phyloP scores from a whole-genome alignment of 495 filamentous ascomycete genomes.

The Lasiosphaeria hispida region DNA sequence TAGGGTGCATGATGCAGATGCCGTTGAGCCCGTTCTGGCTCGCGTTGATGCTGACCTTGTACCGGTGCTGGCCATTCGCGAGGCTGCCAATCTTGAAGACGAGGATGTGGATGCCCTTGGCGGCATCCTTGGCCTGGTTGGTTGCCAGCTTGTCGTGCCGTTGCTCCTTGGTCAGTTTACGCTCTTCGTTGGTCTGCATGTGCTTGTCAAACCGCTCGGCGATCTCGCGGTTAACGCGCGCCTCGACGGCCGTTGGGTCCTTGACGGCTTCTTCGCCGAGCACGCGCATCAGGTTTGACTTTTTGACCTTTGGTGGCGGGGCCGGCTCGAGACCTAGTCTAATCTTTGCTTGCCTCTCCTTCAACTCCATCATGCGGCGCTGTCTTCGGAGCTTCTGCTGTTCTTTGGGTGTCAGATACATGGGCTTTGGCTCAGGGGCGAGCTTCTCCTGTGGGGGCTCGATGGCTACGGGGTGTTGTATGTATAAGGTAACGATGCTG shows the following conservation, averaged over 20 bases:
- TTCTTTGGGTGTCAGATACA: constrained; percentile 89
- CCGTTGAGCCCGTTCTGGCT: constrained; percentile 84
- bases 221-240: constrained; percentile 86
- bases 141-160: constrained; percentile 76
- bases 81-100: constrained; percentile 89
- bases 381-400: constrained; percentile 89
- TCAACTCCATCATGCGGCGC: constrained; percentile 83
- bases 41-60: constrained; percentile 87
- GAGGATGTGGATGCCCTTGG: constrained; percentile 75
- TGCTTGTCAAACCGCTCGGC: constrained; percentile 77
- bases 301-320: constrained; percentile 91
- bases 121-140: constrained; percentile 85
- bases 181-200: constrained; percentile 74
- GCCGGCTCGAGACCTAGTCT: constrained; percentile 84
- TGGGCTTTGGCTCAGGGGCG: constrained; percentile 74
- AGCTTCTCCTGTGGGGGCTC: constrained; percentile 88
- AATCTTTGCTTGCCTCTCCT: constrained; percentile 95
- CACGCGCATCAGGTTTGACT: constrained; percentile 93
- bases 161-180: constrained; percentile 89
- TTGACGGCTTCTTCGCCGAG: constrained; percentile 97
- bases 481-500: constrained; percentile 80
- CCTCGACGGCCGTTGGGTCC: constrained; percentile 95
- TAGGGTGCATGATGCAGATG: constrained; percentile 83
- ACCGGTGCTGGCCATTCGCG: constrained; percentile 86
- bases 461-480: constrained; percentile 91